Percentiles rank a stretch among this genome's conserved stretches.
These are phyloP conservation scores for Alternaria triticimaculans DNA, from an alignment of 2,329 filamentous ascomycete species.

Conservation along the genomic window DNA sequence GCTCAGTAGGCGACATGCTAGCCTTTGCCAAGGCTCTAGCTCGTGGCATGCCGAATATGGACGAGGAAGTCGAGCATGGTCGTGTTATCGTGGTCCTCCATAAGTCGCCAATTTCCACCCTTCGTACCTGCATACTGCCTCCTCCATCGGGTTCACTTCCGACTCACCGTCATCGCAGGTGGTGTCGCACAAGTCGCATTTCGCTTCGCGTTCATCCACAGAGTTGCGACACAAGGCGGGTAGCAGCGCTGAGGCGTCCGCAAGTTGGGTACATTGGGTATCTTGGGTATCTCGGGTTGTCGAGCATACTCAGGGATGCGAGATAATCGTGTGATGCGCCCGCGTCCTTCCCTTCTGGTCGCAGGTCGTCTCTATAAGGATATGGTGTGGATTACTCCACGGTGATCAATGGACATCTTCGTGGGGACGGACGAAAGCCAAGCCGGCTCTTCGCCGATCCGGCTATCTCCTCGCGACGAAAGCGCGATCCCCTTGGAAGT, in stretches of 20 bases:
- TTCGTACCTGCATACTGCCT: constrained; percentile 1
- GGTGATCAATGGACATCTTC: constrained; percentile 3
- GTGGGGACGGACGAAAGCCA: not conserved
- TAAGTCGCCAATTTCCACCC: constrained; percentile 10
- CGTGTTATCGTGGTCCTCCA: not conserved
- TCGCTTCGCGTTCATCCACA: constrained; percentile 12
- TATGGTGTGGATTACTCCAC: constrained; percentile 1
- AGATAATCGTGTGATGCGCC: constrained; percentile 4
- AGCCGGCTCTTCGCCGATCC: not conserved
- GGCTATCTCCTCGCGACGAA: not conserved
- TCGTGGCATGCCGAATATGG: not conserved
- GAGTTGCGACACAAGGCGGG: constrained; percentile 15
- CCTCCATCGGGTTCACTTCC: not conserved
- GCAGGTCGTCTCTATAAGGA: not conserved
- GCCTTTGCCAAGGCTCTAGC: not conserved
- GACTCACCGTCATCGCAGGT: constrained; percentile 11
- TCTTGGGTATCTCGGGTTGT: not conserved
- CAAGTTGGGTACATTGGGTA: constrained; percentile 1
- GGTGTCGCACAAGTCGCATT: constrained; percentile 18
- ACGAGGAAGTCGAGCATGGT: not conserved
- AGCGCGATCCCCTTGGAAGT: not conserved
- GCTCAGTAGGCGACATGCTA: constrained; percentile 8
- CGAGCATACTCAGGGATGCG: constrained; percentile 3
- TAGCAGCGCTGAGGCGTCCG: constrained; percentile 3
- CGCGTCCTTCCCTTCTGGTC: not conserved